Evolutionary conservation across 2,329 filamentous ascomycete genomes (phyloP), one percentile per base, ranked within the genome.

Genomic region (Alternaria gaisen): DNA sequence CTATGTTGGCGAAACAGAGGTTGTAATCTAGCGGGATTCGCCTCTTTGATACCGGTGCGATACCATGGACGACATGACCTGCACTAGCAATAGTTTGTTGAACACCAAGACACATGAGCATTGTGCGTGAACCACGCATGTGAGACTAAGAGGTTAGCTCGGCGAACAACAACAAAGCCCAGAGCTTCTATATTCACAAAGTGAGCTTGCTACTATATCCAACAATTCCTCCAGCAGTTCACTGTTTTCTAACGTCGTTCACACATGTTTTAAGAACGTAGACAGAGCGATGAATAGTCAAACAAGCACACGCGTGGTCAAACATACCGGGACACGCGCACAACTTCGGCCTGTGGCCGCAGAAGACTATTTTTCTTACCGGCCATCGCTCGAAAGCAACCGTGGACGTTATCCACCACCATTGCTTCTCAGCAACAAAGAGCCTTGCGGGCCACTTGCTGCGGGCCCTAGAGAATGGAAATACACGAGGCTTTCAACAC

Each of bases 1-100:
- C 2, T 67, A 68, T 53, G 59, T 59, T 22, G 65, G 60, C 11
- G 43, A n/a, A 16, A 30, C 58, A 38, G 54, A 46, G 5, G 16
- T 34, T 14, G 5, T 5, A 20, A 3, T 36, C 14, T 42, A 47
- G n/a, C 34, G 30, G 6, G 8, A 26, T 22, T 50, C 4, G 20
- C 10, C 32, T 34, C 9, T n/a, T 2, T 1, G 8, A 3, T 8
- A 26, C 24, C 5, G 22, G 22, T n/a, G 16, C 14, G 20, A 50
- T 20, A 50, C 11, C 5, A 10, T 18, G 46, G 34, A 26, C 46
- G 12, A 34, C 16, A 12, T 34, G 4, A 16, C 30, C 12, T 14
- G n/a, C 18, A 48, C 18, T 11, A 32, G 12, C 11, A 2, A 48
- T 14, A 34, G 12, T 9, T 1, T 36, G 20, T 38, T 3, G 10